These are phyloP conservation scores for Hypoxylon intermedium DNA, from an alignment of 495 filamentous ascomycete genomes.

Conservation along the genomic window DNA sequence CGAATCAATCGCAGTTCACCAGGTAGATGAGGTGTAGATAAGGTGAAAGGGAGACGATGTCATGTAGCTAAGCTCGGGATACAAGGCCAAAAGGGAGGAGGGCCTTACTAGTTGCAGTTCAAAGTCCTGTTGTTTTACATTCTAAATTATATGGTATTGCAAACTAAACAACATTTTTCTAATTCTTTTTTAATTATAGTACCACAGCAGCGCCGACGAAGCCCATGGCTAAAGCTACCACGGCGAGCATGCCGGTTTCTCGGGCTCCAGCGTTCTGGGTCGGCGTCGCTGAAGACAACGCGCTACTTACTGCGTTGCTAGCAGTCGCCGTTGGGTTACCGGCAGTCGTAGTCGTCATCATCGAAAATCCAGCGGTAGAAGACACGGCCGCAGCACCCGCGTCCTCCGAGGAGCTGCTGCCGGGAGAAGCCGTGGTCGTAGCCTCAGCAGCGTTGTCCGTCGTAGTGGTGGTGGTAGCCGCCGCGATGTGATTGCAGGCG, in stretches of 20 bases:
- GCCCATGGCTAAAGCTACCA: slow-evolving; percentile 16
- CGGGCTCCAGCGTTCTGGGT: slow-evolving; percentile 14
- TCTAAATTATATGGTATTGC: background rate
- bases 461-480: background rate
- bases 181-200: slow-evolving; percentile 10
- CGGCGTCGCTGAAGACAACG: background rate
- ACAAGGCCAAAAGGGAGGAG: too few species aligned
- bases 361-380: background rate
- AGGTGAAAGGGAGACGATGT: background rate
- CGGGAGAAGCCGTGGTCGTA: background rate
- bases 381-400: background rate
- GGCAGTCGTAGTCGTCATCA: background rate
- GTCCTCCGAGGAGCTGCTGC: background rate
- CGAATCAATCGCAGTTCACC: too few species aligned
- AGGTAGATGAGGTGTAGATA: background rate
- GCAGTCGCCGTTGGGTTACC: background rate
- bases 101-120: background rate
- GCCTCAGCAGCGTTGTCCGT: background rate
- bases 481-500: slow-evolving; percentile 4
- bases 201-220: slow-evolving; percentile 24
- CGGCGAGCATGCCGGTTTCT: slow-evolving; percentile 30
- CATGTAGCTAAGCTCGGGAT: too few species aligned
- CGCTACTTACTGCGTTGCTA: background rate
- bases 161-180: background rate
- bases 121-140: background rate